phyloP scores from a whole-genome alignment of 352 stramenopile species.

The Thalassiosira tumida region DNA sequence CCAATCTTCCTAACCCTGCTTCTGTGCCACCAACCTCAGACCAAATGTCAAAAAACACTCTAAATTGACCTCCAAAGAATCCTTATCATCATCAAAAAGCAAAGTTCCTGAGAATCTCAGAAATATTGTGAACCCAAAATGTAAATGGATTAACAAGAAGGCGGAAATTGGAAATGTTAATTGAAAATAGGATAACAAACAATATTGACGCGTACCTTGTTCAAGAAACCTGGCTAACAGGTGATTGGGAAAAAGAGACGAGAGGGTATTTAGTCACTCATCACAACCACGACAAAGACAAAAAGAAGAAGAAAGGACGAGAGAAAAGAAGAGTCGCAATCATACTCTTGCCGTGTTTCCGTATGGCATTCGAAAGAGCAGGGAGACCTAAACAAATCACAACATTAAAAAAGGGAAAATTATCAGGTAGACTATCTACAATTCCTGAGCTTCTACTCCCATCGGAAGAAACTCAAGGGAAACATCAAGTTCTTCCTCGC shows the following conservation, averaged over 20 bases:
- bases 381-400: neutral
- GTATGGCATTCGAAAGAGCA: conserved; percentile 17
- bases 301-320: neutral
- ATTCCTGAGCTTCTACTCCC: neutral
- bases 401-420: neutral
- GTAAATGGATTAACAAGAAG: neutral
- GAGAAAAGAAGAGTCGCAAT: conserved; percentile 37
- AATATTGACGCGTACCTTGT: conserved; percentile 13
- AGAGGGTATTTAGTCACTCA: conserved; percentile 24
- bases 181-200: conserved; percentile 12
- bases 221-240: conserved; percentile 45
- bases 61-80: neutral
- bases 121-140: too few relatives aligned
- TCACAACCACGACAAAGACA: conserved; percentile 31
- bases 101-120: too few relatives aligned
- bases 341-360: conserved; percentile 20
- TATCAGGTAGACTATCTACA: conserved; percentile 1
- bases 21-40: neutral
- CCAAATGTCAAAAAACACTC: neutral
- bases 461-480: neutral
- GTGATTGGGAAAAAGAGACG: conserved; percentile 9
- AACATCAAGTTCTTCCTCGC: conserved; percentile 11
- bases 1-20: too few relatives aligned
- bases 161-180: neutral
- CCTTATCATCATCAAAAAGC: too few relatives aligned